Evolutionary conservation across 2,329 filamentous ascomycete species (phyloP), one percentile per base, ranked within the genome.

Genomic region (Aspergillus fructus): DNA sequence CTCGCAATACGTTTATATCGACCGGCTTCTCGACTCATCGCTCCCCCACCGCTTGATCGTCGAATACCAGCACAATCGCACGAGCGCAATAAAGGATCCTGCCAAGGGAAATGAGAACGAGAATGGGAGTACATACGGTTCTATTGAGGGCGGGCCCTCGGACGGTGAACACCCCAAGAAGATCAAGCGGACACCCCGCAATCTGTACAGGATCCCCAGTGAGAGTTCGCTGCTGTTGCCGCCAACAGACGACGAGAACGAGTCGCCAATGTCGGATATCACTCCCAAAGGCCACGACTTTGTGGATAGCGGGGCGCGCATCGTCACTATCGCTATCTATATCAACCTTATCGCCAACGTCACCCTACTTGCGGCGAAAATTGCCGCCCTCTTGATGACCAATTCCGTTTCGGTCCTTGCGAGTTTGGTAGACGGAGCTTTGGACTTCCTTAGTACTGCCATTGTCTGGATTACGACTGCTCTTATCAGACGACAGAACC

Each of bases 1-100:
- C 58, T 90, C 94, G 72, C 89, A 96, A 71, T 97, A 97, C 72
- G 81, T 96, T 62, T 97, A 96, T 72, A 96, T 97, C 66, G 93
- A 97, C 75, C 85, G 89, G 52, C 80, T 97, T 56, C 83, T 97
- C 60, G 92, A 96, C 75, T 96, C 91, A 8, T 93, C 91, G 30
- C 84, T 96, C n/a, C 93, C 93, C 2, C 93, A 96, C 69, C 88
- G 93, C 66, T 80, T 97, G 45, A 86, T 97, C 57, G 93, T 96
- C 69, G 93, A 97, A 74, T 97, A 96, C 74, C 87, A 65, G 9
- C 60, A 58, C 21, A 41, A 52, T 21, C 51, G 49, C 7, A 43
- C 40, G 8, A 17, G n/a, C 9, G 33, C 34, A 17, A 39, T 43
- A 5, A 34, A 19, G 24, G 41, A 40, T 2, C 9, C 34, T 27